These are phyloP conservation scores for Hypoxylon fuscum DNA, from an alignment of 495 filamentous ascomycete species.

Conservation along the genomic window DNA sequence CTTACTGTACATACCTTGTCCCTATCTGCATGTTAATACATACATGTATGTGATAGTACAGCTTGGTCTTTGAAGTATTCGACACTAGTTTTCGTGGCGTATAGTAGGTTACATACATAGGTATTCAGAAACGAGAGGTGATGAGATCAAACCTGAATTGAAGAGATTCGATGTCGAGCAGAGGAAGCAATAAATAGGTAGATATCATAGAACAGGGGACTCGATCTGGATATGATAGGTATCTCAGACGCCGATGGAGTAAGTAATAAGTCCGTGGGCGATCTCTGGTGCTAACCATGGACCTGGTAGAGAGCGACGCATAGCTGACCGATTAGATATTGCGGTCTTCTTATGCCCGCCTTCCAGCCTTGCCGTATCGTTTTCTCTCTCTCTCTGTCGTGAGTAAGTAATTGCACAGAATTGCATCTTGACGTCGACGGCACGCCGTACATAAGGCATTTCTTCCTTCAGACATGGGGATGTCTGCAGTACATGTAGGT, in stretches of 20 bases:
- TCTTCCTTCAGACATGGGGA: no score
- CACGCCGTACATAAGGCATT: neutral
- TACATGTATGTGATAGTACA: no score
- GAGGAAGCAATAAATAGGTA: slow-evolving; percentile 17
- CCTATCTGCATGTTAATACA: neutral
- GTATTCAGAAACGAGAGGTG: neutral
- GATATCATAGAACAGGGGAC: slow-evolving; percentile 10
- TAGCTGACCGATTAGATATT: slow-evolving; percentile 4
- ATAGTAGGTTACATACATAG: no score
- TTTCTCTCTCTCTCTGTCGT: neutral
- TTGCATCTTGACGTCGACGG: neutral
- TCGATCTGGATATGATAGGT: slow-evolving; percentile 13
- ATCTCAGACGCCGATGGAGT: slow-evolving; percentile 11
- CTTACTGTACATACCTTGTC: slow-evolving; percentile 16
- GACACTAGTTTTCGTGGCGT: neutral
- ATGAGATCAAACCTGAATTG: neutral
- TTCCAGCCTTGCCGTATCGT: neutral
- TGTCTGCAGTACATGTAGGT: no score
- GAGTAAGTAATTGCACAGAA: neutral
- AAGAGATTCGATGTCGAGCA: neutral
- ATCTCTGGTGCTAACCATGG: slow-evolving; percentile 10
- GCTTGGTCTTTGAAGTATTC: no score
- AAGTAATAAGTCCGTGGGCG: slow-evolving; percentile 23
- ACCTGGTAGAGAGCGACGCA: neutral
- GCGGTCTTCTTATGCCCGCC: neutral